Evolutionary conservation across 2,329 filamentous ascomycete genomes (phyloP).

Genomic region (Sphaceloma murrayae): DNA sequence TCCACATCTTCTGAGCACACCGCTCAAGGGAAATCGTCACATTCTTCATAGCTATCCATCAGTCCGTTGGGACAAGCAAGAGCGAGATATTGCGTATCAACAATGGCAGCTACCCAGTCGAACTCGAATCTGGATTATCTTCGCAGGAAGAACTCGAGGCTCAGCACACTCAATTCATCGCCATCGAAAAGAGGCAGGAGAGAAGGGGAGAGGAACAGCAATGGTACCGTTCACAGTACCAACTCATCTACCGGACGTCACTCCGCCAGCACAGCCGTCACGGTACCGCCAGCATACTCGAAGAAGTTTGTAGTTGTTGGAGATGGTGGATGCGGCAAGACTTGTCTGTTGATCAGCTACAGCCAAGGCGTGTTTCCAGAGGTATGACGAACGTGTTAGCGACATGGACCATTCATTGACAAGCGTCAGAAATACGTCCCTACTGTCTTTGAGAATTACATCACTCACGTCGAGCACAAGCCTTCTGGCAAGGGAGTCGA

Average conservation of each 20-base stretch:
- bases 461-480: slow-evolving; percentile 86
- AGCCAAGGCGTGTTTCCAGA: slow-evolving; percentile 98
- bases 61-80: background rate
- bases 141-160: slow-evolving; percentile 45
- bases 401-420: slow-evolving; percentile 18
- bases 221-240: slow-evolving; percentile 81
- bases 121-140: slow-evolving; percentile 47
- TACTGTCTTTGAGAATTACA: slow-evolving; percentile 99
- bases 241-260: slow-evolving; percentile 56
- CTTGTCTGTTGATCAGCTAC: slow-evolving; percentile 95
- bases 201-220: slow-evolving; percentile 59
- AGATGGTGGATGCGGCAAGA: slow-evolving; percentile 97
- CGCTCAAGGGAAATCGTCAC: slow-evolving; percentile 6
- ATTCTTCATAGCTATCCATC: slow-evolving; percentile 7
- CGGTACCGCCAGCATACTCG: slow-evolving; percentile 83
- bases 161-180: slow-evolving; percentile 34
- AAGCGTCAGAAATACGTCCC: slow-evolving; percentile 87
- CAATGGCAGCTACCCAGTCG: slow-evolving; percentile 22
- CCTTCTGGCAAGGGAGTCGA: slow-evolving; percentile 89
- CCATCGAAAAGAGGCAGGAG: slow-evolving; percentile 38
- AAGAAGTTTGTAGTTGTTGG: slow-evolving; percentile 99
- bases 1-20: slow-evolving; percentile 13
- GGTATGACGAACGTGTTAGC: slow-evolving; percentile 45
- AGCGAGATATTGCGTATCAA: background rate
- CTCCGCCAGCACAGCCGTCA: slow-evolving; percentile 73